phyloP scores from a whole-genome alignment of 2,329 filamentous ascomycete genomes.

The Xylariaceae sp. region DNA sequence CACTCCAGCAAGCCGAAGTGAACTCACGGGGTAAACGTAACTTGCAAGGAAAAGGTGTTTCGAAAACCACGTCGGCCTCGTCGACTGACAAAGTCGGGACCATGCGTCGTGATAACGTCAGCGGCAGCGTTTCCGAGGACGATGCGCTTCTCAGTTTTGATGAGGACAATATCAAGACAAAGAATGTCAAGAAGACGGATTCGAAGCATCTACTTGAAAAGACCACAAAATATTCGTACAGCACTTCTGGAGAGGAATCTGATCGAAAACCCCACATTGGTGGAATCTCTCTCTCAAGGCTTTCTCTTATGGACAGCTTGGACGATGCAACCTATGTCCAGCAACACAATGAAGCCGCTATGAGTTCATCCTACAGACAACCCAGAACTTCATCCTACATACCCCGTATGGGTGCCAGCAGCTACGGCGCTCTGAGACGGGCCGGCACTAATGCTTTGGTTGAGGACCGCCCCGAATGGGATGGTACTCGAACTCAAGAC shows the following conservation, averaged over 20 bases:
- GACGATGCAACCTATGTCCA: neutral
- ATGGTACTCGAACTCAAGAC: conserved; percentile 1
- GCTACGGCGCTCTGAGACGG: neutral
- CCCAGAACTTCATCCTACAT: too few relatives aligned
- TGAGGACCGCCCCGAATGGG: conserved; percentile 22
- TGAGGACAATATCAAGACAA: neutral
- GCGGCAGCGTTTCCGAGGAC: neutral
- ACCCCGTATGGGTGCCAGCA: neutral
- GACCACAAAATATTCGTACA: neutral
- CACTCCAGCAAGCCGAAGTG: conserved; percentile 25
- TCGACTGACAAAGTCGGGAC: conserved; percentile 11
- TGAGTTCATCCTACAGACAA: too few relatives aligned
- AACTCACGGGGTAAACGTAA: conserved; percentile 19
- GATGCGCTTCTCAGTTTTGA: neutral
- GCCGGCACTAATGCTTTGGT: neutral
- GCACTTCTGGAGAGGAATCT: neutral
- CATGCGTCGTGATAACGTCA: neutral
- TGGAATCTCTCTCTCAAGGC: neutral
- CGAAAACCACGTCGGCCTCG: conserved; percentile 5
- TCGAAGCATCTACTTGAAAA: neutral
- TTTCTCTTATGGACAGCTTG: neutral
- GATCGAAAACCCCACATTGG: neutral
- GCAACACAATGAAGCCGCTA: neutral
- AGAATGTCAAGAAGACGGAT: neutral
- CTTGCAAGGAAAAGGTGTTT: conserved; percentile 14